phyloP scores from a whole-genome alignment of 164 flowering plant genomes.

The Macadamia integrifolia region DNA sequence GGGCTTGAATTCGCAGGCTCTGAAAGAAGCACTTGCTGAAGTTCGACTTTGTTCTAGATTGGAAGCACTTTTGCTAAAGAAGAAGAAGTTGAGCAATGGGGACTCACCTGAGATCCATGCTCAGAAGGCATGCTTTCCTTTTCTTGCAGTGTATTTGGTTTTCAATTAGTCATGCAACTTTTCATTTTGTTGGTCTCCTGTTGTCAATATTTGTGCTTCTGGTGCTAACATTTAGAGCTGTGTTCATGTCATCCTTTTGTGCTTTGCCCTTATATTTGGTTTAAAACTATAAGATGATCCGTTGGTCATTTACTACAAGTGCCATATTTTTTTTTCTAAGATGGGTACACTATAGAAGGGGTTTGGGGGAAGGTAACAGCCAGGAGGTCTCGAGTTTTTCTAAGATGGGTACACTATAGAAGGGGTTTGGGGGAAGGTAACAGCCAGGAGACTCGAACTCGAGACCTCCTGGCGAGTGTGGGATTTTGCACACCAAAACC shows the following conservation, averaged over 20 bases:
- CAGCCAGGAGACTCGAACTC: too few relatives aligned
- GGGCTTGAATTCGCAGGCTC: slow-evolving; percentile 38
- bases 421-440: too few relatives aligned
- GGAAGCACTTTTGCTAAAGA: slow-evolving; percentile 76
- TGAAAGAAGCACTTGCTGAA: slow-evolving; percentile 70
- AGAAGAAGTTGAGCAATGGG: slow-evolving; percentile 55
- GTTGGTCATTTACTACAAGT: background rate
- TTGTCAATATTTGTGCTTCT: background rate
- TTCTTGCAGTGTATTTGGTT: background rate
- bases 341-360: too few relatives aligned
- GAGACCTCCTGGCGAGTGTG: too few relatives aligned
- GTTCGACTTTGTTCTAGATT: slow-evolving; percentile 51
- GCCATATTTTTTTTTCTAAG: too few relatives aligned
- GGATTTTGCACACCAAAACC: too few relatives aligned
- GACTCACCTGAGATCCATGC: slow-evolving; percentile 87
- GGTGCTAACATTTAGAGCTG: background rate
- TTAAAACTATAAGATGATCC: background rate
- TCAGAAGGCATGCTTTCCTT: slow-evolving; percentile 57
- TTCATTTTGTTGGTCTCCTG: background rate
- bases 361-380: too few relatives aligned
- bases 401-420: too few relatives aligned
- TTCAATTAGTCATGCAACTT: background rate
- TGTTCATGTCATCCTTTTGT: background rate
- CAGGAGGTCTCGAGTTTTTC: too few relatives aligned
- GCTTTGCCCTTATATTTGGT: background rate